These are phyloP conservation scores for Cladosporium sp. DNA, from an alignment of 2,329 filamentous ascomycete species.

Conservation along the genomic window DNA sequence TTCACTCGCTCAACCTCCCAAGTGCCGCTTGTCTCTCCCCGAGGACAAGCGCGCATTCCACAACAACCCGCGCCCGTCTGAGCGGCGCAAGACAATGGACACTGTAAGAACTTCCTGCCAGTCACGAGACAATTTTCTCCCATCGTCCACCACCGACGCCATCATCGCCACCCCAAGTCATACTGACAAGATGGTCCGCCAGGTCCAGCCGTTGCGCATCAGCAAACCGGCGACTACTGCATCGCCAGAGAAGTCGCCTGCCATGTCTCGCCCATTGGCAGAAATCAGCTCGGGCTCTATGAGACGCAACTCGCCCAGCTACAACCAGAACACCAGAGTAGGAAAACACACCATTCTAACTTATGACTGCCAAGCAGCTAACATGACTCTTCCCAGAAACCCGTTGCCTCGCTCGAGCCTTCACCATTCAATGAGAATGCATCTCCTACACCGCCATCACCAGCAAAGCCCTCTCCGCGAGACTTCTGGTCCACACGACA, in stretches of 20 bases:
- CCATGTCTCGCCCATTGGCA: constrained; percentile 69
- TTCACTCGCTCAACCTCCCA: background rate
- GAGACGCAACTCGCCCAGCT: constrained; percentile 88
- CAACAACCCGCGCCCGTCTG: constrained; percentile 11
- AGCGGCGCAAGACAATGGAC: constrained; percentile 13
- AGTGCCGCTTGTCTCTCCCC: constrained; percentile 2
- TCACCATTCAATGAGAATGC: constrained; percentile 59
- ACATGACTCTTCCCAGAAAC: constrained; percentile 49
- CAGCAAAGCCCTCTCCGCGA: constrained; percentile 61
- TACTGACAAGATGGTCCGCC: constrained; percentile 22
- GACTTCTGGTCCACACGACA: constrained; percentile 83
- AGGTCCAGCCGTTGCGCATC: constrained; percentile 76
- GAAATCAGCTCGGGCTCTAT: constrained; percentile 84
- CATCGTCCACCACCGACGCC: background rate
- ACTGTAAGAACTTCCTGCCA: background rate
- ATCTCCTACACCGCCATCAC: constrained; percentile 46
- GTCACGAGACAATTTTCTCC: constrained; percentile 1
- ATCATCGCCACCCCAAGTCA: background rate
- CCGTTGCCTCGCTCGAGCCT: constrained; percentile 65
- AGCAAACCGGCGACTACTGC: constrained; percentile 60
- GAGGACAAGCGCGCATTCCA: constrained; percentile 15
- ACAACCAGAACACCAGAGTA: constrained; percentile 72
- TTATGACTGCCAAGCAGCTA: constrained; percentile 10
- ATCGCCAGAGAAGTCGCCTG: constrained; percentile 61
- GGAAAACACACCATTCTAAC: constrained; percentile 19